phyloP scores from a whole-genome alignment of 2,329 filamentous ascomycete genomes.

The Neonectria magnoliae region DNA sequence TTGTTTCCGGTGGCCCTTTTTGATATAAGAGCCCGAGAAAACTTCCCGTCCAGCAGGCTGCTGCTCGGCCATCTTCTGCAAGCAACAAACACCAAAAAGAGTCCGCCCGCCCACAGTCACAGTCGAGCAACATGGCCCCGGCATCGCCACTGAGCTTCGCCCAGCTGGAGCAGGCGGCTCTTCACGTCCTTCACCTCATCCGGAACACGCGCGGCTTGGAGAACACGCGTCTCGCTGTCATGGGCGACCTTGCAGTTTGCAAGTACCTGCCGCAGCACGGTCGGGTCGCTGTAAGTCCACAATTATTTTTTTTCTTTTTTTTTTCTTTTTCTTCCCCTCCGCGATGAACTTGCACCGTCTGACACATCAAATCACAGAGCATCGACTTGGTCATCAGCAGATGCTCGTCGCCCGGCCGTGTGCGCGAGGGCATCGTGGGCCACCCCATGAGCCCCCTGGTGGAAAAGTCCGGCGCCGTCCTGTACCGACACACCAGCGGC shows the following conservation, averaged over 20 bases:
- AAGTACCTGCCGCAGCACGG: slow-evolving; percentile 39
- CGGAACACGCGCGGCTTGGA: slow-evolving; percentile 41
- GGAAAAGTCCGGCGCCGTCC: slow-evolving; percentile 39
- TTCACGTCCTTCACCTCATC: slow-evolving; percentile 94
- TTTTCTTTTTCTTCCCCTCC: neutral
- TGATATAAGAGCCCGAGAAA: slow-evolving; percentile 1
- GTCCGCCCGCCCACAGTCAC: neutral
- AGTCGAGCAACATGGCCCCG: slow-evolving; percentile 32
- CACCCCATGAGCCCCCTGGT: slow-evolving; percentile 43
- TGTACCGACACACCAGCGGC: slow-evolving; percentile 38
- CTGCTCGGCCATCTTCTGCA: slow-evolving; percentile 9
- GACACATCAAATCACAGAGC: slow-evolving; percentile 28
- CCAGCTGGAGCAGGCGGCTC: slow-evolving; percentile 74
- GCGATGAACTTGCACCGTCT: neutral
- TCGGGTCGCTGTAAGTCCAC: slow-evolving; percentile 30
- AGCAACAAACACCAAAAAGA: neutral
- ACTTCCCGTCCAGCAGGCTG: slow-evolving; percentile 4
- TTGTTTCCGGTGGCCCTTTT: neutral
- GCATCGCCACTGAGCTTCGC: slow-evolving; percentile 41
- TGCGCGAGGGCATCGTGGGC: slow-evolving; percentile 43
- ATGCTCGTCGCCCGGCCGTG: slow-evolving; percentile 43
- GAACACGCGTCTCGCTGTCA: slow-evolving; percentile 42
- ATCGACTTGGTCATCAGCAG: slow-evolving; percentile 46
- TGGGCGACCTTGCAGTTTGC: slow-evolving; percentile 41
- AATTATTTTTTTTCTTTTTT: neutral